A percentile compares a stretch with the other conserved stretches of the same genome.
phyloP scores from a whole-genome alignment of 78 protist species.

The Isochrysis galbana region DNA sequence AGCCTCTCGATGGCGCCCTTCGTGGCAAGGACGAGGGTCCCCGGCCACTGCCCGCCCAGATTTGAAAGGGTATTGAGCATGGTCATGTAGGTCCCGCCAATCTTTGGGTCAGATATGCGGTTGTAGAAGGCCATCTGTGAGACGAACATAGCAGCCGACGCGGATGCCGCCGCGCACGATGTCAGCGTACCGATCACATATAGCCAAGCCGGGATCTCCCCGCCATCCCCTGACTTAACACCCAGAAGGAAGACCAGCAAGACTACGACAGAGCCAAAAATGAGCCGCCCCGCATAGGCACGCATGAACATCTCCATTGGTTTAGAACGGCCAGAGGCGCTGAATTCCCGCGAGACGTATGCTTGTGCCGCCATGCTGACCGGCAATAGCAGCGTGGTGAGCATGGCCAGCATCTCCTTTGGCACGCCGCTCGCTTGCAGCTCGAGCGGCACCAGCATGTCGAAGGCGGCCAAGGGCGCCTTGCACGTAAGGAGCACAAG shows the following conservation, averaged over 20 bases:
- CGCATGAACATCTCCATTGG: neutral
- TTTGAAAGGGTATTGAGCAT: conserved; percentile 44
- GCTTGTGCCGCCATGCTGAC: neutral
- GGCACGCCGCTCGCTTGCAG: neutral
- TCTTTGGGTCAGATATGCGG: neutral
- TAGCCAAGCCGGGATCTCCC: neutral
- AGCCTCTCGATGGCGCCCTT: neutral
- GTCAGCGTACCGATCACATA: neutral
- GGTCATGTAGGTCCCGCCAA: conserved; percentile 42
- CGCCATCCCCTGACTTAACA: neutral
- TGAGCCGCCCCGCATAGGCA: neutral
- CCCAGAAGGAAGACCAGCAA: neutral
- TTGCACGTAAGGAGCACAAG: conserved; percentile 9
- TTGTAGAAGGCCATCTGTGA: conserved; percentile 37
- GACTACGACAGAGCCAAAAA: neutral
- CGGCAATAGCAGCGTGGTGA: neutral
- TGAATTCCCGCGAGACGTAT: neutral
- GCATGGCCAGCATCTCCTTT: conserved; percentile 29
- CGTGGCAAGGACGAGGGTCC: neutral
- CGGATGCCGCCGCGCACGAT: neutral
- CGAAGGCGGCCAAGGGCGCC: neutral
- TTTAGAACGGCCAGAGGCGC: neutral
- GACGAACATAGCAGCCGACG: conserved; percentile 25
- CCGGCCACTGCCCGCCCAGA: conserved; percentile 6
- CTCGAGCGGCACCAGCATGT: neutral